These are phyloP conservation scores for Saccharomycopsis selenospora DNA, from an alignment of 805 yeast species.

Conservation along the genomic window DNA sequence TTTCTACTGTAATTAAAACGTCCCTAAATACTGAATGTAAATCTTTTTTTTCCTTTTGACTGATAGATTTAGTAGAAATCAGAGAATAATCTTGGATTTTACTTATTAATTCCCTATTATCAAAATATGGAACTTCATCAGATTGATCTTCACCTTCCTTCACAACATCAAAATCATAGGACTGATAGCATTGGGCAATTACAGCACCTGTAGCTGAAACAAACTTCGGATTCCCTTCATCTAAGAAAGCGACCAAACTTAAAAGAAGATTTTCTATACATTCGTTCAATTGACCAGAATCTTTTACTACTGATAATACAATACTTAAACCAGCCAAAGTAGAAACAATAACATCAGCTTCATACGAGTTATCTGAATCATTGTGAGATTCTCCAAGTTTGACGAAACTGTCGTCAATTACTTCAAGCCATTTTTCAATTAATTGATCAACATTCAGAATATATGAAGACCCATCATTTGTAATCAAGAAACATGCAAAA, in stretches of 20 bases:
- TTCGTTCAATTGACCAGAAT: constrained; percentile 13
- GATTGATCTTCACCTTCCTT: constrained; percentile 35
- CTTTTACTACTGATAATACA: constrained; percentile 11
- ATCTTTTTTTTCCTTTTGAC: constrained; percentile 57
- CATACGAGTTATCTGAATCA: not conserved
- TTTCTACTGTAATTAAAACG: constrained; percentile 41
- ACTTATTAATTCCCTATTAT: constrained; percentile 39
- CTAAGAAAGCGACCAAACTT: constrained; percentile 7
- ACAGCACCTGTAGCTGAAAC: constrained; percentile 14
- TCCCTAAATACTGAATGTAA: constrained; percentile 55
- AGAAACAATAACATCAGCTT: constrained; percentile 4
- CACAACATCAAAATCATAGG: constrained; percentile 25
- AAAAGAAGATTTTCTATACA: constrained; percentile 13
- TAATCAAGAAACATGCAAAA: constrained; percentile 10
- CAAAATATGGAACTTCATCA: constrained; percentile 45
- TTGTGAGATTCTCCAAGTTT: not conserved
- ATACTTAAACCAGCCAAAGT: constrained; percentile 14
- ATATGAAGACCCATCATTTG: constrained; percentile 13
- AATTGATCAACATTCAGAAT: constrained; percentile 4
- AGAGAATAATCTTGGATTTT: constrained; percentile 38
- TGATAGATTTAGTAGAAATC: constrained; percentile 47
- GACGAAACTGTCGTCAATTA: constrained; percentile 3
- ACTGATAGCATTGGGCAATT: constrained; percentile 17
- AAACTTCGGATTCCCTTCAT: constrained; percentile 6
- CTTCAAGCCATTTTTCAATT: constrained; percentile 10